These are phyloP conservation scores for Ceratocystiopsis minuta DNA, from an alignment of 2,329 filamentous ascomycete genomes.

Conservation along the genomic window DNA sequence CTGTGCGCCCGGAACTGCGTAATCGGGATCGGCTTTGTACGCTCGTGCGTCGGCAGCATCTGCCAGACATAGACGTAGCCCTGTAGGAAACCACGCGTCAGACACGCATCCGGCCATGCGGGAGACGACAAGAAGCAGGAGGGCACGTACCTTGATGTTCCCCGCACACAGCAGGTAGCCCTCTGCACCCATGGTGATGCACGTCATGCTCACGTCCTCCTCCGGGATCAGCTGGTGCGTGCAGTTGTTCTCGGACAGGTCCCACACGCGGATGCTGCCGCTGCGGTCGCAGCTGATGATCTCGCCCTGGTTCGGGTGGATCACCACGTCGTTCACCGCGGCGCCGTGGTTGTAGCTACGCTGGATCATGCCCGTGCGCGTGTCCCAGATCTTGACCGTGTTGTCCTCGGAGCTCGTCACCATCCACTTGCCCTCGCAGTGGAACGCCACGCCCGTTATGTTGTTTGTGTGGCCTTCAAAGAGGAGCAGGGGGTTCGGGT, in stretches of 20 bases:
- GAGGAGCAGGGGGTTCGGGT: conserved; percentile 77
- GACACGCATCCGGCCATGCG: background rate
- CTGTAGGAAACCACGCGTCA: conserved; percentile 22
- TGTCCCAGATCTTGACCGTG: conserved; percentile 96
- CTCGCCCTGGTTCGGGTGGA: conserved; percentile 96
- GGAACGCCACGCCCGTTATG: conserved; percentile 90
- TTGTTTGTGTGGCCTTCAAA: conserved; percentile 95
- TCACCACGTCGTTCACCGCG: conserved; percentile 95
- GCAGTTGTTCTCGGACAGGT: conserved; percentile 91
- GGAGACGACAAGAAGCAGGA: background rate
- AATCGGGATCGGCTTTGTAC: conserved; percentile 69
- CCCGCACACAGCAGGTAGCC: conserved; percentile 84
- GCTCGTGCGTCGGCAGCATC: conserved; percentile 65
- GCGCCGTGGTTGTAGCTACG: conserved; percentile 81
- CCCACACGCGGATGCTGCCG: conserved; percentile 90
- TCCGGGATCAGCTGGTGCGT: conserved; percentile 92
- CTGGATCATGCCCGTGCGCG: conserved; percentile 67
- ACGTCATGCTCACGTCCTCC: conserved; percentile 83
- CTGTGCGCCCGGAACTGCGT: conserved; percentile 82
- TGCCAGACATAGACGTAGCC: conserved; percentile 97
- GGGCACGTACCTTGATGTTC: conserved; percentile 56
- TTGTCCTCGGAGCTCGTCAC: conserved; percentile 94
- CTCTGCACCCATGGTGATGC: conserved; percentile 89
- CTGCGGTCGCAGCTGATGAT: conserved; percentile 90
- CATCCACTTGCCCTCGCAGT: conserved; percentile 99